Evolutionary conservation across 345 rosid genomes (phyloP), one percentile per base, ranked within the genome.

Genomic region (Rhodamnia rubescens): DNA sequence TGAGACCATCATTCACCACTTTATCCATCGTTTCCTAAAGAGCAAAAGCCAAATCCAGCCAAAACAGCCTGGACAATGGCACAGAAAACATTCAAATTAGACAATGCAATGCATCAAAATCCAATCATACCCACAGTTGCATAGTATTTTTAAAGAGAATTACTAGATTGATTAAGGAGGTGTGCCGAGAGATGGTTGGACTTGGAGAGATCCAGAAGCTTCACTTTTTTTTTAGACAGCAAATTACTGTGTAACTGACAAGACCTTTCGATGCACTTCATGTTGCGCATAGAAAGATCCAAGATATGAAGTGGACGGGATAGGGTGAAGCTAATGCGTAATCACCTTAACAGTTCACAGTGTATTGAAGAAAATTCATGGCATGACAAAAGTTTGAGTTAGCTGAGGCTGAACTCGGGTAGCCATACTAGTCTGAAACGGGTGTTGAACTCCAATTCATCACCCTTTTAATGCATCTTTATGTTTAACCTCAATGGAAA

Each of bases 11-110:
- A 55, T 80, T 84, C 50, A 86, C 83, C 58, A 40, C 85, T 61
- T 78, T 84, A 87, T 91, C 89, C 89, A 85, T 86, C 14, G 80
- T 69, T 36, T 32, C 47, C 80, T 69, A 69, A 69, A 69, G 47
- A 69, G 14, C 24, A 69, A 9, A 20, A 36, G 36, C 26, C 80
- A 36, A 69, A 69, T 69, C 80, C 80, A 69, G 47, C 80, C 47
- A 32, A 69, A 69, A 36, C 80, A 69, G 36, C 47, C 80, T 69
- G 80, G 47, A 36, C 80, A 69, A 36, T 36, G 47, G 47, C 26
- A 42, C 26, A 69, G 80, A 26, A 69, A 36, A 69, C 13, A 69
- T 69, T 69, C 80, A 69, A 36, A 18, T 69, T 18, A 69, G 80
- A 44, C 80, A 18, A 32, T 10, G 80, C 47, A 69, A 10, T 4